These are phyloP conservation scores for Alectoria sarmentosa DNA, from an alignment of 495 filamentous ascomycete species.

Conservation along the genomic window DNA sequence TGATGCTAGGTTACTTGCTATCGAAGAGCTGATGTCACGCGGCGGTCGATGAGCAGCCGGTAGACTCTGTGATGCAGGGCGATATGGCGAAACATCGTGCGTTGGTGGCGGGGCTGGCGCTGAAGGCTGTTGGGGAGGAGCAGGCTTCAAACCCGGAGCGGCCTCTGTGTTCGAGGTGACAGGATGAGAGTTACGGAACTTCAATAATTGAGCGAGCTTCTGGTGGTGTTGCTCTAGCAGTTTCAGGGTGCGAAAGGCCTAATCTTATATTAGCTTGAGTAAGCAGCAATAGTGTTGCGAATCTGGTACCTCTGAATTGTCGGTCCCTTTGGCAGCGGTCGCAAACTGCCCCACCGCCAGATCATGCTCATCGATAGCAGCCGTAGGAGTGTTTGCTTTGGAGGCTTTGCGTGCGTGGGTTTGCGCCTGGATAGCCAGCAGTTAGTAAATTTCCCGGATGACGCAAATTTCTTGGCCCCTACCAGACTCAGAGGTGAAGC, in stretches of 20 bases:
- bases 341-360: slow-evolving; percentile 86
- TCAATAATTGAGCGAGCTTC: slow-evolving; percentile 68
- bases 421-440: slow-evolving; percentile 55
- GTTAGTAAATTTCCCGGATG: background rate
- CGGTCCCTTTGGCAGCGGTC: slow-evolving; percentile 64
- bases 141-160: slow-evolving; percentile 19
- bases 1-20: slow-evolving; percentile 84
- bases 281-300: background rate
- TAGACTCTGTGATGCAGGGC: slow-evolving; percentile 39
- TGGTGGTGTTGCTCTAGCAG: slow-evolving; percentile 84
- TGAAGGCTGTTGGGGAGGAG: slow-evolving; percentile 15
- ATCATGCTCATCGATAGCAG: slow-evolving; percentile 80
- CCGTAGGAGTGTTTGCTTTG: slow-evolving; percentile 55
- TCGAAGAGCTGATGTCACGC: slow-evolving; percentile 71
- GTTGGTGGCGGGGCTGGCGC: slow-evolving; percentile 22
- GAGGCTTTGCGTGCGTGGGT: slow-evolving; percentile 74
- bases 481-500: slow-evolving; percentile 53
- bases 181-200: slow-evolving; percentile 58
- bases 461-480: slow-evolving; percentile 20
- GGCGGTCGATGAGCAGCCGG: slow-evolving; percentile 44
- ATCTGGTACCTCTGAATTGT: slow-evolving; percentile 59
- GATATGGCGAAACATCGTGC: slow-evolving; percentile 32
- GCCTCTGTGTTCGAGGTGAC: slow-evolving; percentile 26
- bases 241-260: slow-evolving; percentile 74
- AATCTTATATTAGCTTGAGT: slow-evolving; percentile 15